Evolutionary conservation across 2,329 filamentous ascomycete genomes (phyloP), one percentile per base, ranked within the genome.

Genomic region (Botrytis sinoallii): DNA sequence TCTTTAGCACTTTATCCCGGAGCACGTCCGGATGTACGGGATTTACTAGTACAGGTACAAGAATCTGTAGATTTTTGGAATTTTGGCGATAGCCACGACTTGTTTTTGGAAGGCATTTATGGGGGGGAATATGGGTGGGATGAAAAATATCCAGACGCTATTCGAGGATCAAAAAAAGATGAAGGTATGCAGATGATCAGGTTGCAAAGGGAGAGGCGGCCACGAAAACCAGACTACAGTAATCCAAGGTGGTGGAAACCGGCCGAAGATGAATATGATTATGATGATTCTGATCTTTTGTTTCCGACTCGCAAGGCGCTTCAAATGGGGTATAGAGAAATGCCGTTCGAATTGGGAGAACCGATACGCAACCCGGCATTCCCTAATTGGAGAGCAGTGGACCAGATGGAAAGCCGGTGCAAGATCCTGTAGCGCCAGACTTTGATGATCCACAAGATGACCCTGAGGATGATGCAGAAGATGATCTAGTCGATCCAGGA

Each of bases 81-180:
- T 59, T 69, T 57, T 69, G 66, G 66, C 48, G 66, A 57, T 12
- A 29, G 6, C 20, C 4, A 25, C 25, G 32, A 55, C n/a, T 10
- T 55, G 1, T 67, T 67, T 22, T 12, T 67, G 25, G 48, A 18
- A 1, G 18, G 5, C 5, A 25, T 44, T 16, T 18, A 6, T 6
- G 16, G 5, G 1, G 48, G 25, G 4, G 6, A 22, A 10, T 3
- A 22, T 16, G n/a, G 5, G 48, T 57, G 48, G 48, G 1, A 20
- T 7, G 48, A 12, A 10, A 57, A 3, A 14, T 55, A 22, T 32
- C 46, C 65, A 0, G 65, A 40, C 6, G 0, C 12, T 18, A 2
- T 3, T 20, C 16, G 16, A 18, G 3, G 1, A 4, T 8, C n/a
- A 22, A 38, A 14, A 2, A 3, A 9, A 10, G 1, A 22, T 8